Conservation (phyloP, 768 basidiomycete species). For the Naganishia antarctica region DNA sequence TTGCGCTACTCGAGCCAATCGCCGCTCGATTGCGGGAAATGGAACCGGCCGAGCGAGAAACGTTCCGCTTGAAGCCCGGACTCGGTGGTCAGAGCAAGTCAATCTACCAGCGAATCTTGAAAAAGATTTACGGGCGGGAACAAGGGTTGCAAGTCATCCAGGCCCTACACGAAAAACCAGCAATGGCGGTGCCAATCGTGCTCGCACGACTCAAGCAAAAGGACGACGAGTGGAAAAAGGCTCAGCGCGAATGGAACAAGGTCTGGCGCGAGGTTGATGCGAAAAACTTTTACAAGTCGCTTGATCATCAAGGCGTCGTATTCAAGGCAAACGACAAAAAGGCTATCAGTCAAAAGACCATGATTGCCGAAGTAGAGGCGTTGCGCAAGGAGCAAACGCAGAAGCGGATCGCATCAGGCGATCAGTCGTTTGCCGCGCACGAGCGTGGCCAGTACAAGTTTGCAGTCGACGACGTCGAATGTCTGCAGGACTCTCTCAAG, state of each 20-base stretch:
- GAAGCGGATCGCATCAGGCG: conserved; percentile 42
- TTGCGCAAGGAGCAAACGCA: conserved; percentile 48
- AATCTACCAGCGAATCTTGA: conserved; percentile 86
- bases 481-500: conserved; percentile 82
- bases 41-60: conserved; percentile 74
- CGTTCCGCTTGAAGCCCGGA: conserved; percentile 75
- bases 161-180: conserved; percentile 86
- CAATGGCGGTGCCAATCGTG: conserved; percentile 84
- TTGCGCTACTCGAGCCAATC: conserved; percentile 83
- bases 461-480: conserved; percentile 68
- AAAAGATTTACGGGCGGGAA: conserved; percentile 77
- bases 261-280: conserved; percentile 93
- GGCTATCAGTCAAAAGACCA: conserved; percentile 46
- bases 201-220: conserved; percentile 81
- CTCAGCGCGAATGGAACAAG: conserved; percentile 89
- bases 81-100: conserved; percentile 82
- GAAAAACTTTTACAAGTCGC: conserved; percentile 95
- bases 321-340: conserved; percentile 94
- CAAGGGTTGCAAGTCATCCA: conserved; percentile 49
- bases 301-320: conserved; percentile 89
- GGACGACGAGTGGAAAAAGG: conserved; percentile 93
- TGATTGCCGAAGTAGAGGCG: conserved; percentile 47
- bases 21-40: conserved; percentile 77
- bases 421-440: conserved; percentile 51
- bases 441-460: conserved; percentile 72